These are phyloP conservation scores for Yamadazyma songkhlaensis DNA, from an alignment of 1,139 yeast genomes.

Conservation along the genomic window DNA sequence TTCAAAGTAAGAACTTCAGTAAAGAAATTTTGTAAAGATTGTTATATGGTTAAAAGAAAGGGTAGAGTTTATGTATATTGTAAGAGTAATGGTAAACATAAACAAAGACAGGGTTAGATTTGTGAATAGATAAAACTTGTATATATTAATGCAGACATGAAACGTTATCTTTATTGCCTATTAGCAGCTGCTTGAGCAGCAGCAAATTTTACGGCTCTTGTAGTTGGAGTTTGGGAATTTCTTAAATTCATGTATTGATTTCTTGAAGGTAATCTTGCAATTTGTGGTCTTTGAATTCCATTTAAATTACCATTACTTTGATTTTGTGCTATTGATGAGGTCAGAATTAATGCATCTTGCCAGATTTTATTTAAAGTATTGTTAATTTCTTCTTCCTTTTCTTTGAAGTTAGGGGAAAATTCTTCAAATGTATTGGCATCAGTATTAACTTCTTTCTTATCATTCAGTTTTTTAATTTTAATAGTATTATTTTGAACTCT, in stretches of 20 bases:
- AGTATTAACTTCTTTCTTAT: conserved; percentile 15
- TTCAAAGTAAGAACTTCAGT: conserved; percentile 68
- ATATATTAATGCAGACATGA: conserved; percentile 8
- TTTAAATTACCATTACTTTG: conserved; percentile 1
- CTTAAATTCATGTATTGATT: conserved; percentile 19
- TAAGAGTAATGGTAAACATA: conserved; percentile 89
- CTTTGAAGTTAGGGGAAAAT: conserved; percentile 30
- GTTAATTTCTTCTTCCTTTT: conserved; percentile 30
- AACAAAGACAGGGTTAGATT: conserved; percentile 86
- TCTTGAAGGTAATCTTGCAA: conserved; percentile 26
- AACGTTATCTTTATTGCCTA: conserved; percentile 2
- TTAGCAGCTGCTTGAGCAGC: conserved; percentile 12
- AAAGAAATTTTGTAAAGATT: conserved; percentile 86
- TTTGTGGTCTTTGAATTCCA: conserved; percentile 20
- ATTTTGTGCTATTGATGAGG: conserved; percentile 11
- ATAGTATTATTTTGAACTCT: conserved; percentile 33
- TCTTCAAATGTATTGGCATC: conserved; percentile 35
- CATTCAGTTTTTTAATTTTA: conserved; percentile 20
- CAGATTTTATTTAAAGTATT: conserved; percentile 31
- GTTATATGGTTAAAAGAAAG: conserved; percentile 91
- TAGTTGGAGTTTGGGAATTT: conserved; percentile 30
- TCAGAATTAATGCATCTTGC: conserved; percentile 39
- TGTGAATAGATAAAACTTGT: too few species aligned
- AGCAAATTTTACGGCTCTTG: conserved; percentile 39
- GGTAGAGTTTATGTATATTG: conserved; percentile 93